Percentiles rank a stretch among this genome's conserved stretches.
Evolutionary conservation across 116 monocot species (phyloP).

Genomic region (Trichopus zeylanicus): DNA sequence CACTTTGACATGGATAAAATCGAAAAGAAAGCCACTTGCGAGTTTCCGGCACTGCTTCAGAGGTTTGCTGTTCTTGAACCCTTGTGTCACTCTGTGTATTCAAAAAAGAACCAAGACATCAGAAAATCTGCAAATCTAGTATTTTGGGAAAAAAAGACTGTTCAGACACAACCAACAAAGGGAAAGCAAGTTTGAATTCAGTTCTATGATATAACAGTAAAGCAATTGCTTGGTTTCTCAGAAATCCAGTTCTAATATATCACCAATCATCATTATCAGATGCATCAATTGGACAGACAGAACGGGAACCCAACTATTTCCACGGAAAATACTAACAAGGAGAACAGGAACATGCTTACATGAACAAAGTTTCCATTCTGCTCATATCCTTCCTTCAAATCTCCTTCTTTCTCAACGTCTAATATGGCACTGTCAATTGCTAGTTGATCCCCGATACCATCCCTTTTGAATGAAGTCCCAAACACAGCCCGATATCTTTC

Average conservation of each 20-base stretch:
- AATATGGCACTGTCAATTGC: conserved; percentile 1
- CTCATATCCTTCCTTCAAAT: conserved; percentile 9
- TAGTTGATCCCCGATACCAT: conserved; percentile 5
- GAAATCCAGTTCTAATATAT: no score
- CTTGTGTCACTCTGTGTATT: conserved; percentile 70
- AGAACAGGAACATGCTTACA: not conserved
- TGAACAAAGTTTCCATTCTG: conserved; percentile 13
- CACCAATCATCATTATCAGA: no score
- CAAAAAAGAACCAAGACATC: conserved; percentile 28
- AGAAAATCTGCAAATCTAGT: conserved; percentile 13
- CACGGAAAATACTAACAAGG: not conserved
- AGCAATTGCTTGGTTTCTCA: no score
- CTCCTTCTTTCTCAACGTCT: conserved; percentile 7
- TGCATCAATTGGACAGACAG: no score
- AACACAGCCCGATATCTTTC: conserved; percentile 34
- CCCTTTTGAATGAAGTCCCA: conserved; percentile 11
- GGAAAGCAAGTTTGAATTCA: no score
- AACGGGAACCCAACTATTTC: no score
- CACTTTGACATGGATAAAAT: conserved; percentile 48
- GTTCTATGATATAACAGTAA: no score
- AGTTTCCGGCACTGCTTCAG: conserved; percentile 8
- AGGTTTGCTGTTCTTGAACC: conserved; percentile 11
- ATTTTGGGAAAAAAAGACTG: no score
- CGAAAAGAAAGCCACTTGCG: conserved; percentile 53
- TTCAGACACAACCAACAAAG: no score